Evolutionary conservation across 129 eudicot species (phyloP), one percentile per base, ranked within the genome.

Genomic region (Cynara cardunculus): DNA sequence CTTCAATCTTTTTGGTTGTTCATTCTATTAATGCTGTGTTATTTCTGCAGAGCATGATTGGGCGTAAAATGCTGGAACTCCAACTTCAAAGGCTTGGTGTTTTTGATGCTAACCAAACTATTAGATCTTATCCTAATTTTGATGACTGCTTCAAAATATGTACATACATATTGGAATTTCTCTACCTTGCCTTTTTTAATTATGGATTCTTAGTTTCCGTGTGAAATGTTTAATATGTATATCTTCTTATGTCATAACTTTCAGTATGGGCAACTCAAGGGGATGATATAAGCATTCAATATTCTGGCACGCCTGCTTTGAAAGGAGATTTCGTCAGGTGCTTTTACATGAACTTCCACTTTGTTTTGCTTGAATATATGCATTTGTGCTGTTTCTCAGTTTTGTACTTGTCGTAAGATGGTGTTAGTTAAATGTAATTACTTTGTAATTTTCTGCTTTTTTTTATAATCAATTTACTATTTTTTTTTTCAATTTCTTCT

Each of bases 251-350:
- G 68, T 56, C 67, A 9, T 39, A 14, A 77, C 75, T 5, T 76
- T 78, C 78, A 95, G 99, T 95, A 81, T 95, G 99, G 99, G 99
- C 97, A 78, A 90, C 89, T 87, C 99, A 95, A 65, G 99, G 99
- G 66, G 99, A 95, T 84, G 99, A 95, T 61, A 72, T 95, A 74
- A 95, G 99, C 91, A 89, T 90, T 72, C 99, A 95, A 85, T 95
- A 95, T 89, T 90, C 97, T 85, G 99, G 99, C 44, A 95, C 99
- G 69, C 97, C 97, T 25, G 99, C 99, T 59, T 72, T 95, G 72
- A 95, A 95, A 88, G 97, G 99, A 82, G 99, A 95, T 81, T 95
- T 90, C 88, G 99, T 95, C 83, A 95, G 99, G 99, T 95, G 85
- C 64, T n/a, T 83, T 72, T 69, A 35, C 44, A 12, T 56, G 31